These are phyloP conservation scores for Dictyostelium citrinum DNA, from an alignment of 78 protist genomes.

Conservation along the genomic window DNA sequence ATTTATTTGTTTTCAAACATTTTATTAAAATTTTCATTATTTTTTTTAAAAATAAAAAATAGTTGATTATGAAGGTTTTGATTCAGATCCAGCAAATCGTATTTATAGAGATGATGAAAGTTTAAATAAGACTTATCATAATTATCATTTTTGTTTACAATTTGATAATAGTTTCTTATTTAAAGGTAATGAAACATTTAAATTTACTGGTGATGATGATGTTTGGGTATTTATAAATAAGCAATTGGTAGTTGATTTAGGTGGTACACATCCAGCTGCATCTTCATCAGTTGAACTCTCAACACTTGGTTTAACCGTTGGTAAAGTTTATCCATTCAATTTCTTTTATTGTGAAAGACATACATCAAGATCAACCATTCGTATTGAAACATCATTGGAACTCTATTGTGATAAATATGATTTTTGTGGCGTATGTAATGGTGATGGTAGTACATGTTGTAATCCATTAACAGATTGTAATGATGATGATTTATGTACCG, in stretches of 20 bases:
- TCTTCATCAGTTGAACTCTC: neutral
- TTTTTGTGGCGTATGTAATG: slow-evolving; percentile 22
- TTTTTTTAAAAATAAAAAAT: neutral
- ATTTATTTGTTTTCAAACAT: neutral
- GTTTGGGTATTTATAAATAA: slow-evolving; percentile 56
- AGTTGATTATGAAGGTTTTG: slow-evolving; percentile 14
- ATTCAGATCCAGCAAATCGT: neutral
- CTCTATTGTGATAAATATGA: neutral
- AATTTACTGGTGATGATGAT: slow-evolving; percentile 73
- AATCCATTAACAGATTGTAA: neutral
- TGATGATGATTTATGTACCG: slow-evolving; percentile 26
- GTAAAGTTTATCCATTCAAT: slow-evolving; percentile 24
- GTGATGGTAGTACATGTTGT: slow-evolving; percentile 1
- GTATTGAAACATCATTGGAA: neutral
- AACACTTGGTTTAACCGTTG: neutral
- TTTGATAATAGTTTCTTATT: slow-evolving; percentile 14
- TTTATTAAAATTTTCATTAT: neutral
- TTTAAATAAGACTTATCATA: neutral
- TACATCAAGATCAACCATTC: slow-evolving; percentile 19
- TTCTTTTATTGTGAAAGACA: slow-evolving; percentile 71
- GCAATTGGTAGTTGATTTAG: slow-evolving; percentile 47
- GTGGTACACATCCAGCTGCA: slow-evolving; percentile 48
- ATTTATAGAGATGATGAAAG: neutral
- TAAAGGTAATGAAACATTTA: slow-evolving; percentile 22
- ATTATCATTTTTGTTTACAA: slow-evolving; percentile 60